Base-by-base conservation (phyloP, 371 early-diverging fungal species). In the Mucor velutinosus region DNA sequence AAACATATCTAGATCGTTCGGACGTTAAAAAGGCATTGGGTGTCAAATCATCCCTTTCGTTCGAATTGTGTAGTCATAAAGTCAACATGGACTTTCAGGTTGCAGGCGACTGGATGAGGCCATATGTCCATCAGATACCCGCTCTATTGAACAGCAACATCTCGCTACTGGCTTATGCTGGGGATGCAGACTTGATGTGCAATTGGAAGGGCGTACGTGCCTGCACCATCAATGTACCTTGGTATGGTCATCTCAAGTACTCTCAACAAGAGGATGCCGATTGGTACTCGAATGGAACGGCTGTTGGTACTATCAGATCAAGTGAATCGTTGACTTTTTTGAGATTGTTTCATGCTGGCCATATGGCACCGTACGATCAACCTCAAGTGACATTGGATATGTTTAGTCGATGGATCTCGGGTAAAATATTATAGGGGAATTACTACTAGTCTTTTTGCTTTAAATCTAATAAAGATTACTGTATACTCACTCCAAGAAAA, bases 201-300 rank as follows among this genome's bases (percentile, higher is more conserved):
- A 94, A 94, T 80, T 95, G 95, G 94, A 89, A 92, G 71, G 96
- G 96, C 47, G 95, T 94, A 89, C 91, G 93, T 81, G 95, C 93
- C 1, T 97, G 95, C 95, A 79, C 92, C 1, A 65, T 89, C 49
- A 87, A 82, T n/a, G 76, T 97, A 53, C 88, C 88, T 27, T 97
- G 98, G 98, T 70, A 78, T 33, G 94, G 94, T 35, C 78, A 87
- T 66, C 67, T 76, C 8, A 87, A 84, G 19, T 94, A 92, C 79
- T 69, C 78, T 37, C 68, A 76, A 29, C 87, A 88, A 35, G 77
- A 88, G 58, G 90, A 91, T 51, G 67, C 62, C 33, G 64, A 77
- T 51, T 90, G 90, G 89, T 66, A 75, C 37, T 72, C 67, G 19
- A 58, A 66, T n/a, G 55, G 74, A 39, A 69, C 78, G n/a, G 33